Evolutionary conservation across 805 yeast species (phyloP).

Genomic region (Sugiyamaella mastotermitis): DNA sequence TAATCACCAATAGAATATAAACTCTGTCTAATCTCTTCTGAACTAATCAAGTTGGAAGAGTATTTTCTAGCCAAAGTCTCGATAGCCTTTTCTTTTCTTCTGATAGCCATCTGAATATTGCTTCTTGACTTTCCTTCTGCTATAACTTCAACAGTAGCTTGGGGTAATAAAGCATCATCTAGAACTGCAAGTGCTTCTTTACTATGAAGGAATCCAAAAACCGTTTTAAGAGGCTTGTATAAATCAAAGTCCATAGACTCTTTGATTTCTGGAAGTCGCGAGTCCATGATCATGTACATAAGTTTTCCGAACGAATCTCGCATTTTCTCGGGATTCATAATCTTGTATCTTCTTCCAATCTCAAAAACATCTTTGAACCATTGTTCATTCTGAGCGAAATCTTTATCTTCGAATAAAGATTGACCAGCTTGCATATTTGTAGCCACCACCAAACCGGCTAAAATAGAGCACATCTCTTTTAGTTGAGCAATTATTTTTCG

Average conservation of each 20-base stretch:
- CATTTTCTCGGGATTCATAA: slow-evolving; percentile 81
- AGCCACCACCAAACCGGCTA: slow-evolving; percentile 74
- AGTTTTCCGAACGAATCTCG: slow-evolving; percentile 73
- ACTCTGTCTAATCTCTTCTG: slow-evolving; percentile 65
- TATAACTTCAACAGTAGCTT: slow-evolving; percentile 63
- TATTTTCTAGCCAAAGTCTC: slow-evolving; percentile 42
- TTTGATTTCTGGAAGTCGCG: slow-evolving; percentile 63
- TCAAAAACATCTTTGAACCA: slow-evolving; percentile 72
- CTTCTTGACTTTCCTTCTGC: slow-evolving; percentile 52
- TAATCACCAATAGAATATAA: slow-evolving; percentile 75
- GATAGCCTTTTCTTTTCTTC: slow-evolving; percentile 62
- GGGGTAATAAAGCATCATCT: slow-evolving; percentile 50
- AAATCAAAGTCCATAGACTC: slow-evolving; percentile 71
- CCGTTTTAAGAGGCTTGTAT: slow-evolving; percentile 65
- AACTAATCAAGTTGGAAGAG: slow-evolving; percentile 27
- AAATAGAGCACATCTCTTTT: slow-evolving; percentile 69
- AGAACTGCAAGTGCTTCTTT: slow-evolving; percentile 37
- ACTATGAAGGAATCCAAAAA: slow-evolving; percentile 41
- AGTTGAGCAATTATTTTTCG: slow-evolving; percentile 67
- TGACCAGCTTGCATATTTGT: slow-evolving; percentile 68
- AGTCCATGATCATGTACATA: slow-evolving; percentile 83
- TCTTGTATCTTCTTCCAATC: slow-evolving; percentile 73
- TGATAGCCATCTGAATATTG: slow-evolving; percentile 53
- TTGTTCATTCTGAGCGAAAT: slow-evolving; percentile 60
- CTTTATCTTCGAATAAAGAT: slow-evolving; percentile 55